Base-by-base conservation (phyloP, 306 rosid genomes). In the Trifolium fragiferum region DNA sequence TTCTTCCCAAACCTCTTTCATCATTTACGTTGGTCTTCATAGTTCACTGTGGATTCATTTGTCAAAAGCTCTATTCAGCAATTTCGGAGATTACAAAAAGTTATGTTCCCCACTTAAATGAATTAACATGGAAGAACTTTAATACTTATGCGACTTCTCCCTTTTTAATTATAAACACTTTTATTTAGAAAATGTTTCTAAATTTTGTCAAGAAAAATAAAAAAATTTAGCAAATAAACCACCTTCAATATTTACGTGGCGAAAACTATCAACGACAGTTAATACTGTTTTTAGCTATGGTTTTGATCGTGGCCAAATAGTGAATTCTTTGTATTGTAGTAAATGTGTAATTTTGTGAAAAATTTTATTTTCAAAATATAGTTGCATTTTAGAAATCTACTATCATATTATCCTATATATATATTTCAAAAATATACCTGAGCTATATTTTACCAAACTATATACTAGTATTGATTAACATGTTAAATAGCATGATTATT, bases 51-150 rank as follows among this genome's bases (percentile, higher is more conserved):
- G 83, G 83, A 71, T 77, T 78, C 58, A 50, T 76, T 83, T 68
- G 83, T 87, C 94, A 85, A 85, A 85, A 60, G 72, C 66, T 63
- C 76, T 62, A 76, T 75, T 86, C 89, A 86, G 84, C 86, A 61
- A 76, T 77, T 82, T 87, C 65, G 85, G 89, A 81, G 85, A 82
- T 86, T 81, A 51, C 53, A 78, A 75, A 82, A 86, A 82, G 77
- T 78, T 85, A 63, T 81, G 91, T 76, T 82, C 85, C 89, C 93
- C 91, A 85, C 91, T 86, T 71, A 57, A 68, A 77, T 67, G 74
- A 83, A 59, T 50, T 5, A 50, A 50, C 57, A 18, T 50, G 32
- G 5, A 7, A 4, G 21, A 47, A 47, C 14, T 53, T 53, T 53
- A 55, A 20, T 5, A 27, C 32, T 4, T 30, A 30, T 4, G 4